These are phyloP conservation scores for Trichoderma arundinaceum DNA, from an alignment of 2,329 filamentous ascomycete genomes.

Conservation along the genomic window DNA sequence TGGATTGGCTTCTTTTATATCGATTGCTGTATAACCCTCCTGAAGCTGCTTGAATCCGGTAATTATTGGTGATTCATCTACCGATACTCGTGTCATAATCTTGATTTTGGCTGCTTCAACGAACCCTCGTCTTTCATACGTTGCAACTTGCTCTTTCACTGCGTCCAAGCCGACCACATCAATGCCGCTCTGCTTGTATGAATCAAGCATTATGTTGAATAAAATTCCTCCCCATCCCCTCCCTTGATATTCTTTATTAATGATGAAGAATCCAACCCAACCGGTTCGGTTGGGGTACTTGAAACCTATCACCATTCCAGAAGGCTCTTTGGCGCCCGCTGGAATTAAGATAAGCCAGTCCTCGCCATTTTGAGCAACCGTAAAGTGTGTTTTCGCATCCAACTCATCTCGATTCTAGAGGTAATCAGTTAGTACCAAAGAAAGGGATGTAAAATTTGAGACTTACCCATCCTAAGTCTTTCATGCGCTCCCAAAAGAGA, in stretches of 20 bases:
- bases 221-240: not conserved
- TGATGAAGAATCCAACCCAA: slow-evolving; percentile 18
- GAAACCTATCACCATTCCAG: slow-evolving; percentile 14
- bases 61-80: not conserved
- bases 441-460: not conserved
- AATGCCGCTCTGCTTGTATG: not conserved
- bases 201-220: slow-evolving; percentile 5
- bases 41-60: not conserved
- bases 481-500: slow-evolving; percentile 2
- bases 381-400: slow-evolving; percentile 19
- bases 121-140: slow-evolving; percentile 13
- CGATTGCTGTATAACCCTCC: not conserved
- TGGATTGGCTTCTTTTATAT: not conserved
- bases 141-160: slow-evolving; percentile 7
- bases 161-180: slow-evolving; percentile 1
- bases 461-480: slow-evolving; percentile 11
- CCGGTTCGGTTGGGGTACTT: not conserved
- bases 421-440: not conserved
- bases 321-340: not conserved
- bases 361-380: not conserved
- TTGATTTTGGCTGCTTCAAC: slow-evolving; percentile 9
- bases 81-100: slow-evolving; percentile 8
- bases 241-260: slow-evolving; percentile 3
- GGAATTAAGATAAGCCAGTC: slow-evolving; percentile 1
- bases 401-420: slow-evolving; percentile 12